phyloP scores from a whole-genome alignment of 2,329 filamentous ascomycete genomes.

The Shiraia sp. region DNA sequence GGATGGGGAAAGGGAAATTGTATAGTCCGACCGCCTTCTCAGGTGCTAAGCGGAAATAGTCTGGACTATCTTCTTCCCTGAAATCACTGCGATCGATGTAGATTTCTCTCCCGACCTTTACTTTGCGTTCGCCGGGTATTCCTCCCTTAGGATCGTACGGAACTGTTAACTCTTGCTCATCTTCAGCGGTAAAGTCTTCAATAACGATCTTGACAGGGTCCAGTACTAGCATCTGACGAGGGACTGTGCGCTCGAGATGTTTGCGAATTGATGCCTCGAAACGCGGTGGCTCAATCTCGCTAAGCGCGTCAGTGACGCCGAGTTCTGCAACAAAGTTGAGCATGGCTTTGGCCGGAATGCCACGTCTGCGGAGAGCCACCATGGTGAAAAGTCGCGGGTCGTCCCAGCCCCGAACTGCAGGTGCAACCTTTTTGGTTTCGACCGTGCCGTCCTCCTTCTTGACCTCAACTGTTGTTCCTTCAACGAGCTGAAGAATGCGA shows the following conservation, averaged over 20 bases:
- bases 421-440: conserved; percentile 46
- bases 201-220: conserved; percentile 84
- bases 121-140: conserved; percentile 62
- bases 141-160: conserved; percentile 77
- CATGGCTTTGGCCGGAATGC: conserved; percentile 85
- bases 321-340: conserved; percentile 89
- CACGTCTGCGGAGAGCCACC: conserved; percentile 79
- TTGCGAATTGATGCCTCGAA: conserved; percentile 84
- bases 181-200: conserved; percentile 71
- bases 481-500: conserved; percentile 78
- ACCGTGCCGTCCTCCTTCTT: conserved; percentile 49
- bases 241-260: conserved; percentile 86
- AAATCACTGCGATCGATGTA: conserved; percentile 86
- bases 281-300: conserved; percentile 77
- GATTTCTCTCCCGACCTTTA: conserved; percentile 73
- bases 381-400: conserved; percentile 89
- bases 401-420: conserved; percentile 81
- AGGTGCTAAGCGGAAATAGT: conserved; percentile 79
- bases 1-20: conserved; percentile 71
- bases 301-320: conserved; percentile 81
- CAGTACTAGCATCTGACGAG: conserved; percentile 84
- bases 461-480: conserved; percentile 57
- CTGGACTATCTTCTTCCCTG: conserved; percentile 69
- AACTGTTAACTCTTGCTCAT: conserved; percentile 68
- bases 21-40: conserved; percentile 75